Evolutionary conservation across 257 asterid species (phyloP), one percentile per base, ranked within the genome.

Genomic region (Cinchona pubescens): DNA sequence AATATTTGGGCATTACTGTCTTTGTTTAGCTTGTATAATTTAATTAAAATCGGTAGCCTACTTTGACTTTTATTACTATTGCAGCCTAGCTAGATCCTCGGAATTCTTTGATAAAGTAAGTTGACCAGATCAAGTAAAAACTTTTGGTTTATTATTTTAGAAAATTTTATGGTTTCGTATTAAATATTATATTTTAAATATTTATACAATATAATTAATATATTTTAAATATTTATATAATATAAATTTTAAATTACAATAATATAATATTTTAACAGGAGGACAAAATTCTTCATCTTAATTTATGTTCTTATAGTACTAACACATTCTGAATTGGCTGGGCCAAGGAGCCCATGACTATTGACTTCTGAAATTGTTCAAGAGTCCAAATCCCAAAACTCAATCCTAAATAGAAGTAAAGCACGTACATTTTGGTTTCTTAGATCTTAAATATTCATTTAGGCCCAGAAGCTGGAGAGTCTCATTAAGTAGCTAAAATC

Each of bases 31-130:
- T 21, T 10, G 7, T 37, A 12, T 65, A 40, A 65, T 6, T 37
- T 23, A 42, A 58, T 29, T 80, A 7, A 8, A 80, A 66, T 19
- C 32, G 62, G 30, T 23, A 75, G 60, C 35, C 53, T 27, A 30
- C 10, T 38, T 71, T 69, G 80, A 77, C 75, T 53, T 76, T 69
- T 30, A 60, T 60, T 34, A 66, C 63, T 56, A 37, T 21, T 38
- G 72, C 46, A 80, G 74, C 76, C 58, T 76, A 51, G 76, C 65
- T 79, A 67, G 76, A 67, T 60, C 77, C 58, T 76, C 72, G 76
- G 49, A 55, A 40, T 55, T 67, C 23, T 27, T 48, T 19, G 46
- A 73, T 40, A 21, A 4, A 55, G 21, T 51, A 45, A 25, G 19
- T 13, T 1, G 40, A 23, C 45, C 60, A n/a, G 40, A 3, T 45